Conservation (phyloP, 208 protist genomes). For the Acanthamoeba culbertsoni region DNA sequence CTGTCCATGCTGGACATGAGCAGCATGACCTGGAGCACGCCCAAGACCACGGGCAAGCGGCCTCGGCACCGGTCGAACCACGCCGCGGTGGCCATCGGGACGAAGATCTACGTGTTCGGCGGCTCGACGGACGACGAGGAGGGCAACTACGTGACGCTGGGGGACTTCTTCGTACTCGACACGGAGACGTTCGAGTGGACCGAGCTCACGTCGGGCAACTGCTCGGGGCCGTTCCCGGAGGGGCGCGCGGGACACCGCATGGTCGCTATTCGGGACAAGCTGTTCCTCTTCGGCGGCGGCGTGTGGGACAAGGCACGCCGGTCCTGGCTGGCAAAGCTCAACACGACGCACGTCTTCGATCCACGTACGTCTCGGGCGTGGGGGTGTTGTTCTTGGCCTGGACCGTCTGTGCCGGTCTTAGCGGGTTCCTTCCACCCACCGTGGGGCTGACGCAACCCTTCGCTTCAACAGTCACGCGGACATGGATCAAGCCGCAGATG, state of each 20-base stretch:
- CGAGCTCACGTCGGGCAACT: conserved; percentile 32
- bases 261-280: conserved; percentile 59
- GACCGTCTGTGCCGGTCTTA: background rate
- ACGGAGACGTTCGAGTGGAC: conserved; percentile 59
- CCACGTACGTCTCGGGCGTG: background rate
- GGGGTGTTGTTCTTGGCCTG: background rate
- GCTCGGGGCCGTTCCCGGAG: conserved; percentile 7
- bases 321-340: background rate
- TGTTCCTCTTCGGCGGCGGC: conserved; percentile 53
- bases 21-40: conserved; percentile 34
- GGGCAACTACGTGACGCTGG: conserved; percentile 62
- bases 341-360: background rate
- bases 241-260: conserved; percentile 68
- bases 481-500: conserved; percentile 16
- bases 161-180: conserved; percentile 70
- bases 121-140: conserved; percentile 64
- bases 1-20: conserved; percentile 28
- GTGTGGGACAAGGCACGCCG: conserved; percentile 17
- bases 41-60: background rate
- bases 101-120: conserved; percentile 71
- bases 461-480: background rate
- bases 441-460: background rate
- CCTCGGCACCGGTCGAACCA: conserved; percentile 68
- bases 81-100: conserved; percentile 54
- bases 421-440: background rate